These are phyloP conservation scores for Quercus lobata DNA, from an alignment of 331 rosid species.

Conservation along the genomic window DNA sequence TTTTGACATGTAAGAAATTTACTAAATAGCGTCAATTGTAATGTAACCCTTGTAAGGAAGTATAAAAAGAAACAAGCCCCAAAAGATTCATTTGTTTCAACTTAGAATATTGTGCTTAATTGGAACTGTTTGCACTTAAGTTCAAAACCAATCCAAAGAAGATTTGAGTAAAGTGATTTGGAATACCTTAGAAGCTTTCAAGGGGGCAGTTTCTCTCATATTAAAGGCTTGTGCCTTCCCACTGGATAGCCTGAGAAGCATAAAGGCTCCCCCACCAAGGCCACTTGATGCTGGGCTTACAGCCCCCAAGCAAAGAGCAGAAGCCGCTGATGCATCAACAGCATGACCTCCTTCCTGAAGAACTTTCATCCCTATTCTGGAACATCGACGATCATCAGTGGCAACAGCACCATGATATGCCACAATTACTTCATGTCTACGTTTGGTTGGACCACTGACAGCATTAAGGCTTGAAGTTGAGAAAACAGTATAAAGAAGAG, in stretches of 20 bases:
- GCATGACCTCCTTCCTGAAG: constrained; percentile 71
- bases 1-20: background rate
- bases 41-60: background rate
- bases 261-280: constrained; percentile 82
- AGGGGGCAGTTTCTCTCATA: constrained; percentile 91
- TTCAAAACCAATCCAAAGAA: background rate
- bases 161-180: background rate
- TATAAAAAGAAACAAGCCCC: background rate
- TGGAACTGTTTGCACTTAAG: background rate
- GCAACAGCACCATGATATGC: constrained; percentile 71
- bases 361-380: constrained; percentile 53
- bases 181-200: constrained; percentile 57
- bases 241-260: constrained; percentile 49
- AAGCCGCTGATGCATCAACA: constrained; percentile 76
- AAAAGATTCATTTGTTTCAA: background rate
- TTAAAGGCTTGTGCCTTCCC: constrained; percentile 54
- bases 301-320: constrained; percentile 73
- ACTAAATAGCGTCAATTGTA: background rate
- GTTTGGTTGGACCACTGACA: constrained; percentile 1
- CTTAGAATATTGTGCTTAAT: background rate
- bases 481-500: constrained; percentile 27
- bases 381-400: constrained; percentile 57
- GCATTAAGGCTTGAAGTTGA: constrained; percentile 17
- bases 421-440: constrained; percentile 40
- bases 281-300: constrained; percentile 91